phyloP scores from a whole-genome alignment of 495 filamentous ascomycete genomes.

The Penicillium bovifimosum region DNA sequence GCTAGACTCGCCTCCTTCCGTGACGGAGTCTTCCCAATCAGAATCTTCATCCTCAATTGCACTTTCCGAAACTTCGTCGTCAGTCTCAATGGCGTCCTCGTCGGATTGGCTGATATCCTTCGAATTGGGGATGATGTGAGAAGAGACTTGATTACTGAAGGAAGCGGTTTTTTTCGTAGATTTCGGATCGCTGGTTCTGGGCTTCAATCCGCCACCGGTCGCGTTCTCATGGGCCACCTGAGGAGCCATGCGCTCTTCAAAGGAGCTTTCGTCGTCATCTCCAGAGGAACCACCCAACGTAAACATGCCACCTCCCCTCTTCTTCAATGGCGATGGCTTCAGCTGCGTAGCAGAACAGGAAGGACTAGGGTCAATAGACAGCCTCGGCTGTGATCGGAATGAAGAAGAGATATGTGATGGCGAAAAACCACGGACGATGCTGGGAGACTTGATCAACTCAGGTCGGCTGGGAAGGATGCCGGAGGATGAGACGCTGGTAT shows the following conservation, averaged over 20 bases:
- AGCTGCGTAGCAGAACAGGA: conserved; percentile 39
- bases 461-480: conserved; percentile 28
- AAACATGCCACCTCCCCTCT: conserved; percentile 63
- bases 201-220: conserved; percentile 45
- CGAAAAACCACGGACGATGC: conserved; percentile 82
- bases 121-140: conserved; percentile 57
- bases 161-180: conserved; percentile 73
- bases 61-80: conserved; percentile 69
- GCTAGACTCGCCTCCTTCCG: conserved; percentile 76
- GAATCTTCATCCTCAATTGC: conserved; percentile 82
- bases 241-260: conserved; percentile 59
- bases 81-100: conserved; percentile 70
- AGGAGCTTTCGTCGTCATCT: conserved; percentile 72
- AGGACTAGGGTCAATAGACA: conserved; percentile 46
- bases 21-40: conserved; percentile 91
- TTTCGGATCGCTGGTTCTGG: conserved; percentile 21
- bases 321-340: conserved; percentile 44
- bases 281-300: conserved; percentile 72
- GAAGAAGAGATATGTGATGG: conserved; percentile 71
- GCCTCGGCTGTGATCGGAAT: conserved; percentile 56
- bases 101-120: conserved; percentile 55
- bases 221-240: conserved; percentile 42
- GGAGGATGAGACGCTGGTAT: conserved; percentile 48
- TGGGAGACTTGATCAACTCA: conserved; percentile 58
- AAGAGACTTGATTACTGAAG: conserved; percentile 72